Conservation (phyloP, 768 basidiomycete genomes). For the Cystobasidium ongulense region DNA sequence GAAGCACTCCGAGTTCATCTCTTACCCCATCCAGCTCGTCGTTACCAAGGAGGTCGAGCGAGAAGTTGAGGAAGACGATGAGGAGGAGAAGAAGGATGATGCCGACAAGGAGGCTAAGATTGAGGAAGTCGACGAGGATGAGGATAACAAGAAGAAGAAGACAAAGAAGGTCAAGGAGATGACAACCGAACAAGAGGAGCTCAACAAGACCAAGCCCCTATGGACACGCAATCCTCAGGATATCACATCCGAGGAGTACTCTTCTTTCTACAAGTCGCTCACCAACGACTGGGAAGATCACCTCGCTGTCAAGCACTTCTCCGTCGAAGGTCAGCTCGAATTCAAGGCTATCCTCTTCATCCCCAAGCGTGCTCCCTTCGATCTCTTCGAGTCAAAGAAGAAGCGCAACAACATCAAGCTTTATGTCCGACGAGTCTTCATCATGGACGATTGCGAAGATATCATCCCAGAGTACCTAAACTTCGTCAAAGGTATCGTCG, state of each 20-base stretch:
- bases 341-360: constrained; percentile 99
- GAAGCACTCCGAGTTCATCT: constrained; percentile 99
- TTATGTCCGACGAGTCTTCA: constrained; percentile 99
- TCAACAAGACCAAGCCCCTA: constrained; percentile 99
- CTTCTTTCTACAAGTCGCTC: constrained; percentile 96
- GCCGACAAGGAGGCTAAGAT: constrained; percentile 61
- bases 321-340: constrained; percentile 98
- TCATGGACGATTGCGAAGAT: constrained; percentile 99
- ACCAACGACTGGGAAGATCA: constrained; percentile 99
- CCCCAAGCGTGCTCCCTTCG: constrained; percentile 96
- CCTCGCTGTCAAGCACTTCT: constrained; percentile 99
- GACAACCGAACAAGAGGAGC: constrained; percentile 83
- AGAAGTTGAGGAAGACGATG: constrained; percentile 54
- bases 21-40: constrained; percentile 96
- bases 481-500: constrained; percentile 97
- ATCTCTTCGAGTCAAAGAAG: constrained; percentile 99
- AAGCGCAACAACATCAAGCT: constrained; percentile 99
- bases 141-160: constrained; percentile 83
- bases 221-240: constrained; percentile 98
- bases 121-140: constrained; percentile 72
- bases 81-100: constrained; percentile 77
- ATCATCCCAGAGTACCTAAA: constrained; percentile 99
- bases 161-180: constrained; percentile 88
- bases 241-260: constrained; percentile 87
- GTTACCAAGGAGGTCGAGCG: constrained; percentile 99